Evolutionary conservation across 1,139 yeast genomes (phyloP), one percentile per base, ranked within the genome.

Genomic region (Hemisphaericaspora lyxosophila): DNA sequence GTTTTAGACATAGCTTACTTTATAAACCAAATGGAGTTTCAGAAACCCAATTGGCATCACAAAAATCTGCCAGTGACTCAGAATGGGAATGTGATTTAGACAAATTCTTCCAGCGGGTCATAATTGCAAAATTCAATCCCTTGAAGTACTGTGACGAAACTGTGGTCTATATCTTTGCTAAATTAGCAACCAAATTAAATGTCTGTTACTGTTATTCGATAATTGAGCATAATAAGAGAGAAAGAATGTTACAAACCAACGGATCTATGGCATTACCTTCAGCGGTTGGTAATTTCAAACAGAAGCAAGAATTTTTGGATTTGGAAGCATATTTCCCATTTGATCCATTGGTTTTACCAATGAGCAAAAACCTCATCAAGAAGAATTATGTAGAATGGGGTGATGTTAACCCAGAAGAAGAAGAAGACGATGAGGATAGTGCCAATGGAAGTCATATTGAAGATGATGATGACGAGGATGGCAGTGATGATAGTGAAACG

Each of bases 321-420:
- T 67, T 89, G 39, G 96, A 89, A 57, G 90, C 94, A 11, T 92
- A 88, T 59, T 92, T 92, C 62, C 98, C 98, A 9, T 92, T 87
- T 59, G 98, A 92, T 65, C 98, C 98, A 1, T 64, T 92, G 47
- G 80, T 85, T 36, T 72, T 92, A 46, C 85, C 83, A 33, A 62
- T 62, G 16, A 75, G 88, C 40, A 80, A 80, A 49, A 62, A 62
- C 26, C 44, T 64, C 17, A 67, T 81, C 27, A 64, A 83, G 44
- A 64, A 70, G 22, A 75, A 70, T 26, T 88, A 84, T 56, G 79
- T 89, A 20, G 95, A 89, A 53, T 92, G 98, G 98, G 55, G 67
- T 3, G 70, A 67, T 30, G 77, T 70, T 17, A 69, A 70, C 39
- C 75, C 75, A 3, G 60, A 58, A 32, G 60, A 59, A 24, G 75